Evolutionary conservation across 345 rosid genomes (phyloP).

Genomic region (Acer negundo): DNA sequence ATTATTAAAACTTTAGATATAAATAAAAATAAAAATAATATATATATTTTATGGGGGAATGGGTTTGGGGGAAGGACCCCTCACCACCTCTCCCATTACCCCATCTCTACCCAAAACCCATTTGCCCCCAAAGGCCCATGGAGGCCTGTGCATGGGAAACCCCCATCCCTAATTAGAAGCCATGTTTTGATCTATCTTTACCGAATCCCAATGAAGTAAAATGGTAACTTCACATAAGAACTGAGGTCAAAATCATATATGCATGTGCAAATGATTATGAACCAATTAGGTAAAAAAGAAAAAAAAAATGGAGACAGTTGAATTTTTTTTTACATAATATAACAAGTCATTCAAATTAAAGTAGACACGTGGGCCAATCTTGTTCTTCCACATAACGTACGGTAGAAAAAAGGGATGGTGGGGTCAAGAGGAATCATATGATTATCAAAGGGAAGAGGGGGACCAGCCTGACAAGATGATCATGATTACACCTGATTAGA

Average conservation of each 20-base stretch:
- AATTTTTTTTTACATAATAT: background rate
- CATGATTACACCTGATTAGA: constrained; percentile 19
- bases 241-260: background rate
- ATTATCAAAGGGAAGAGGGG: background rate
- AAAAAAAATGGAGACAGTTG: background rate
- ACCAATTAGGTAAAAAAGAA: background rate
- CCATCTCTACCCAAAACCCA: no score
- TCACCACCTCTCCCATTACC: no score
- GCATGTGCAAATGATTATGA: background rate
- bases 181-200: no score
- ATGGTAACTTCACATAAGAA: background rate
- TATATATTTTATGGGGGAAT: no score
- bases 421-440: background rate
- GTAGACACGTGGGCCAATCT: constrained; percentile 7
- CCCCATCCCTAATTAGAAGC: background rate
- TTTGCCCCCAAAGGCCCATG: no score
- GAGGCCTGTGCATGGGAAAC: no score
- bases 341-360: background rate
- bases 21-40: no score
- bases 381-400: background rate
- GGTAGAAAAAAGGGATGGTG: background rate
- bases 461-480: background rate
- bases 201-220: background rate
- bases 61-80: no score
- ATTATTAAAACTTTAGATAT: no score